Conservation (phyloP, 345 rosid species). For the Trapa bicornis region DNA sequence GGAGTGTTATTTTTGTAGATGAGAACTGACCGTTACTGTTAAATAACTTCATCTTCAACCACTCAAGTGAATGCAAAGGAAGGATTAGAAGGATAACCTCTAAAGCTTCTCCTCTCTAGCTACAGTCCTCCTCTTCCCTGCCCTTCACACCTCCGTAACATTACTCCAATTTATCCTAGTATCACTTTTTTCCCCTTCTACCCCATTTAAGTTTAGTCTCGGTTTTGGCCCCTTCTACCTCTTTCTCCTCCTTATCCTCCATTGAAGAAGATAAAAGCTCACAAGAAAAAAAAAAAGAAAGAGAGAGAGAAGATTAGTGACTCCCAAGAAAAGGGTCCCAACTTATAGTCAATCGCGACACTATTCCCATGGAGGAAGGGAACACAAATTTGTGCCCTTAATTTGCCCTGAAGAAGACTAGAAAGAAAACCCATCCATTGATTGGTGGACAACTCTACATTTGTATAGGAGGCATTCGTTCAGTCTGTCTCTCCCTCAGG, state of each 20-base stretch:
- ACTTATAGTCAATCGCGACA: not conserved
- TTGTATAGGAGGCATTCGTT: not conserved
- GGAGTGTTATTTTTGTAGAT: not conserved
- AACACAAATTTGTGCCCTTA: not conserved
- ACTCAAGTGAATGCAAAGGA: not conserved
- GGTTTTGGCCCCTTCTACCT: not conserved
- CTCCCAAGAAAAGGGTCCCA: not conserved
- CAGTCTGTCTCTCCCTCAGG: conserved; percentile 4
- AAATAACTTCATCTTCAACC: not conserved
- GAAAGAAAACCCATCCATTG: not conserved
- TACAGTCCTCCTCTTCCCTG: not conserved
- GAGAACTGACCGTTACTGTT: not conserved
- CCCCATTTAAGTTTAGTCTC: not conserved
- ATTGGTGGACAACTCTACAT: conserved; percentile 2
- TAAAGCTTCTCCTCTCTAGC: not conserved
- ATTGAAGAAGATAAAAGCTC: not conserved
- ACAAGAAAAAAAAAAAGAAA: not conserved
- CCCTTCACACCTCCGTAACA: not conserved
- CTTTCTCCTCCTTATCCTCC: not conserved
- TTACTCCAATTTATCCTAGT: not conserved
- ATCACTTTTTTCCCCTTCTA: not conserved
- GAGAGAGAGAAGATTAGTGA: not conserved
- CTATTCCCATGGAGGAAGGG: not conserved
- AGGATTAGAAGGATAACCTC: not conserved
- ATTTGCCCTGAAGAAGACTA: not conserved